Evolutionary conservation across 805 yeast genomes (phyloP).

Genomic region (Starmerella lactis-condensi): DNA sequence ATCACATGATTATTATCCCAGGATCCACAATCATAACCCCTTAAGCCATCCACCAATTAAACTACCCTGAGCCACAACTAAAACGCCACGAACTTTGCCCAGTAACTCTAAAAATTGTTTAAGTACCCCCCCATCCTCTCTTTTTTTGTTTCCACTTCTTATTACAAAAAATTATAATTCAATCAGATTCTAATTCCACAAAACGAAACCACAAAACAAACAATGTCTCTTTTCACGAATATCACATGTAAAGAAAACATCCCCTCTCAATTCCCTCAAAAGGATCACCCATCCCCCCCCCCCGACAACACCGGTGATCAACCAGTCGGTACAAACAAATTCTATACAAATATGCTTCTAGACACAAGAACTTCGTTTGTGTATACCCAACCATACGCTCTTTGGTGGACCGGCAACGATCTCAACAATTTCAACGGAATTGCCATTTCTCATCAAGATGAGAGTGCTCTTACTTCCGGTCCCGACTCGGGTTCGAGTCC

Average conservation of each 20-base stretch:
- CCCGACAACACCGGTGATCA: slow-evolving; percentile 29
- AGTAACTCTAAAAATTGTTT: too few species aligned
- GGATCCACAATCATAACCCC: background rate
- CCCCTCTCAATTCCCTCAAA: slow-evolving; percentile 30
- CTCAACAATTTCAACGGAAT: slow-evolving; percentile 33
- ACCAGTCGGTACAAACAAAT: slow-evolving; percentile 56
- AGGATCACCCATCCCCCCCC: slow-evolving; percentile 16
- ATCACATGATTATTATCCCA: background rate
- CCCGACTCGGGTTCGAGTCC: slow-evolving; percentile 27
- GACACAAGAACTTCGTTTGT: slow-evolving; percentile 37
- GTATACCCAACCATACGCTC: slow-evolving; percentile 50
- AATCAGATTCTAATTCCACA: too few species aligned
- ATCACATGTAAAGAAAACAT: slow-evolving; percentile 27
- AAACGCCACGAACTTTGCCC: too few species aligned
- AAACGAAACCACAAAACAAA: background rate
- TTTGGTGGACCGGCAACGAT: slow-evolving; percentile 33
- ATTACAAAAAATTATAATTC: too few species aligned
- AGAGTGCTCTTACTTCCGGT: slow-evolving; percentile 29
- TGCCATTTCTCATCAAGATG: slow-evolving; percentile 41
- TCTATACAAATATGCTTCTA: slow-evolving; percentile 47
- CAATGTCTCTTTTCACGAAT: slow-evolving; percentile 27
- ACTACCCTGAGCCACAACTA: too few species aligned
- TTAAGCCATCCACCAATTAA: too few species aligned
- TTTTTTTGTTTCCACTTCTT: too few species aligned
- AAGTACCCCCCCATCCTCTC: too few species aligned